Evolutionary conservation across 495 filamentous ascomycete species (phyloP).

Genomic region (Penicillium canariense): DNA sequence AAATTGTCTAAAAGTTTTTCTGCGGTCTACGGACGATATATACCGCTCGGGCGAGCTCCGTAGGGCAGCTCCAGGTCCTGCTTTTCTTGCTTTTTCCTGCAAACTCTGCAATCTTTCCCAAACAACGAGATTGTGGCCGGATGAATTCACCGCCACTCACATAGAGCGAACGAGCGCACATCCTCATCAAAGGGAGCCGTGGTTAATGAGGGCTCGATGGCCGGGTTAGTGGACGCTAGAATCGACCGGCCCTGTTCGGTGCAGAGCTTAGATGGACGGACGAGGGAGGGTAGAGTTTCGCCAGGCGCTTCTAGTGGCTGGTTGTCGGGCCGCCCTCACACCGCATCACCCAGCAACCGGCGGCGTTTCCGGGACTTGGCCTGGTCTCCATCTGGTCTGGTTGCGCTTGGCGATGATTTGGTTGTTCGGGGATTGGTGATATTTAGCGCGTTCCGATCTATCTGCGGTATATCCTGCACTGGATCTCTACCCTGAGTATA

Average conservation of each 20-base stretch:
- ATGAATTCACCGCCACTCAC: constrained; percentile 15
- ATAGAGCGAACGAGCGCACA: constrained; percentile 17
- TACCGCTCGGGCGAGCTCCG: constrained; percentile 4
- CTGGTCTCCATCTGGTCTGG: neutral
- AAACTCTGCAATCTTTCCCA: neutral
- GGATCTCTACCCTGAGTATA: neutral
- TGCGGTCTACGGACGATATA: neutral
- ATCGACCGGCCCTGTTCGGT: constrained; percentile 13
- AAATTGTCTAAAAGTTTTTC: neutral
- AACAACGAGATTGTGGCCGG: constrained; percentile 1
- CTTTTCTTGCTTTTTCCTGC: neutral
- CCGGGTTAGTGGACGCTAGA: constrained; percentile 28
- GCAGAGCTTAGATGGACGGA: constrained; percentile 23
- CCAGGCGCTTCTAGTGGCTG: neutral
- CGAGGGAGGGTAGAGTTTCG: constrained; percentile 16
- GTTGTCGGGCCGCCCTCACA: constrained; percentile 4
- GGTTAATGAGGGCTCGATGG: constrained; percentile 18
- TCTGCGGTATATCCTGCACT: neutral
- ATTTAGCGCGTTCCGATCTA: neutral
- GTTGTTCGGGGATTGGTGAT: neutral
- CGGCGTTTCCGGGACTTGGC: neutral
- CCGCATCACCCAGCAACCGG: constrained; percentile 19
- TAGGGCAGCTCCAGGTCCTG: neutral
- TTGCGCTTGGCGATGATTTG: neutral
- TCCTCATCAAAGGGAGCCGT: constrained; percentile 33